phyloP scores from a whole-genome alignment of 106 monocot genomes.

The Xerophyta viscosa region DNA sequence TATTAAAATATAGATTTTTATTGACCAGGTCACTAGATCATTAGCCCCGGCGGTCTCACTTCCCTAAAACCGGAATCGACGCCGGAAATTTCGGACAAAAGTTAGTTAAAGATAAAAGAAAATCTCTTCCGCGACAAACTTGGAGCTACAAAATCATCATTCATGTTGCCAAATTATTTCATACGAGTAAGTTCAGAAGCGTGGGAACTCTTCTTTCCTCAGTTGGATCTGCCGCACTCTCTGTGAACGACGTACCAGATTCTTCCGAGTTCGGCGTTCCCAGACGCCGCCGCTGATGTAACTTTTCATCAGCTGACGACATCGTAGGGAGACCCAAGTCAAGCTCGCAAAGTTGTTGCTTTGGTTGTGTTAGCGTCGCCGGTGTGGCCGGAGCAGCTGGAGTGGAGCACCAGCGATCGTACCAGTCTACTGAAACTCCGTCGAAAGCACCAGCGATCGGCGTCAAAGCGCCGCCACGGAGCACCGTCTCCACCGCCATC shows the following conservation, averaged over 20 bases:
- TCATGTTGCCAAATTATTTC: neutral
- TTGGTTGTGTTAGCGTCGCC: neutral
- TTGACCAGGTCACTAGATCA: no score
- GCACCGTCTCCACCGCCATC: conserved; percentile 57
- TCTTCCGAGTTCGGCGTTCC: conserved; percentile 36
- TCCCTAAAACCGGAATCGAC: conserved; percentile 10
- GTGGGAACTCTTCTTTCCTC: conserved; percentile 1
- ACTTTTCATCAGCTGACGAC: neutral
- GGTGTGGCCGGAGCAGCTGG: neutral
- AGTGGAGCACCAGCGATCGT: neutral
- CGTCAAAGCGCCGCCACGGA: conserved; percentile 41
- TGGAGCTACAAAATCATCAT: neutral
- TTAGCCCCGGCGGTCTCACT: conserved; percentile 1
- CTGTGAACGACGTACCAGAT: conserved; percentile 27
- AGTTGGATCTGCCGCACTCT: conserved; percentile 2
- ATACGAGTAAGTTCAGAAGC: conserved; percentile 32
- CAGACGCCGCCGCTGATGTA: conserved; percentile 1
- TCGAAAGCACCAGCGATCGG: conserved; percentile 10
- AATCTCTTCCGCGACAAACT: neutral
- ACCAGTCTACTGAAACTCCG: neutral
- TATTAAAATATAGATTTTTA: no score
- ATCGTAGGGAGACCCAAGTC: conserved; percentile 17
- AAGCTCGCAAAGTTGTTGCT: conserved; percentile 10
- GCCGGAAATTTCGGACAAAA: neutral
- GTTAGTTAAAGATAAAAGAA: neutral